Percentiles rank a stretch among this genome's conserved stretches.
Evolutionary conservation across 2,329 filamentous ascomycete genomes (phyloP).

Genomic region (Ceratocystis eucalypticola): DNA sequence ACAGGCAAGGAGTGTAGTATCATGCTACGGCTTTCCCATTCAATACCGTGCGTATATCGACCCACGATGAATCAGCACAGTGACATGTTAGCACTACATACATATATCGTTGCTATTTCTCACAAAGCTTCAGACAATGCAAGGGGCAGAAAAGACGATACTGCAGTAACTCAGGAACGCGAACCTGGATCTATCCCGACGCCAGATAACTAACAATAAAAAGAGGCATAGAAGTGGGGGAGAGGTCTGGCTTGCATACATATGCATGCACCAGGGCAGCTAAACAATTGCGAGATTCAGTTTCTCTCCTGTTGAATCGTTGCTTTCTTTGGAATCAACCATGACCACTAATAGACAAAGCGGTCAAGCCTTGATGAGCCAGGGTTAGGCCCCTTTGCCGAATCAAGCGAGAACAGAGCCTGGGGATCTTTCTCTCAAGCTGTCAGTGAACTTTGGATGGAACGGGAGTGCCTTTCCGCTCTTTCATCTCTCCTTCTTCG

Average conservation of each 20-base stretch:
- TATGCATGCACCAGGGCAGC: slow-evolving; percentile 3
- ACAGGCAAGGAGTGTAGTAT: background rate
- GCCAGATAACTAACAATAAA: background rate
- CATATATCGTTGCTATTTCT: background rate
- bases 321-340: background rate
- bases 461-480: background rate
- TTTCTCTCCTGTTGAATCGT: background rate
- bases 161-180: slow-evolving; percentile 6
- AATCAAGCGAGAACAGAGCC: slow-evolving; percentile 4
- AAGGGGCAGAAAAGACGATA: slow-evolving; percentile 3
- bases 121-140: slow-evolving; percentile 8
- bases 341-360: background rate
- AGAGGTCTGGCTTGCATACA: background rate
- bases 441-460: background rate
- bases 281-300: background rate
- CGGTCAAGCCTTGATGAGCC: slow-evolving; percentile 4
- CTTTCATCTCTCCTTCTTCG: background rate
- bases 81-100: background rate
- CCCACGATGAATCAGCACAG: background rate
- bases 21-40: background rate
- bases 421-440: background rate
- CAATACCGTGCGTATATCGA: background rate
- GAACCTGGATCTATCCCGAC: background rate
- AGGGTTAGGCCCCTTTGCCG: slow-evolving; percentile 6
- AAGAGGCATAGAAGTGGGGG: background rate